Percentiles rank a stretch among this genome's conserved stretches.
Evolutionary conservation across 2,329 filamentous ascomycete genomes (phyloP).

Genomic region (Phialocephala subalpina): DNA sequence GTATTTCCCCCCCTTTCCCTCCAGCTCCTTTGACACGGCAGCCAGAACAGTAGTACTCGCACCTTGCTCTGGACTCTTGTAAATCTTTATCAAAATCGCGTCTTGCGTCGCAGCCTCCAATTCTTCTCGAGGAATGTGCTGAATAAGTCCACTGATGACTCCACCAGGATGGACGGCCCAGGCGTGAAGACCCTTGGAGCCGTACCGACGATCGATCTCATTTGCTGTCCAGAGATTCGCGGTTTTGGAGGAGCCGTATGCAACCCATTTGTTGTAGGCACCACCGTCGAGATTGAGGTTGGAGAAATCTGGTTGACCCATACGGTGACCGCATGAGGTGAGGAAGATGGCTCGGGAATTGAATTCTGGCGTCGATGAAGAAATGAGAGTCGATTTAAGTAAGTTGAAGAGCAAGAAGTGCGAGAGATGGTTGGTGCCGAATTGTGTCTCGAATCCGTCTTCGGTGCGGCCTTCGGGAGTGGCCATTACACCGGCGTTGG

Average conservation of each 20-base stretch:
- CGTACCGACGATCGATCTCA: conserved; percentile 55
- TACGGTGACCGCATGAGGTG: conserved; percentile 52
- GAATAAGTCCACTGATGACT: conserved; percentile 41
- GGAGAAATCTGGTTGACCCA: conserved; percentile 50
- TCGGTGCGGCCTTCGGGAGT: conserved; percentile 43
- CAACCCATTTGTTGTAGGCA: conserved; percentile 46
- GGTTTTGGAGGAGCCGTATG: conserved; percentile 54
- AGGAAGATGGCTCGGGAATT: conserved; percentile 56
- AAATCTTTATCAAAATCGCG: conserved; percentile 45
- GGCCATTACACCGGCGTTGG: conserved; percentile 36
- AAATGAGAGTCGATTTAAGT: conserved; percentile 52
- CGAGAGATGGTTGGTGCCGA: conserved; percentile 60
- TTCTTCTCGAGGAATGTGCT: conserved; percentile 43
- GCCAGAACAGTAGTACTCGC: conserved; percentile 53
- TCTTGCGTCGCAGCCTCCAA: neutral
- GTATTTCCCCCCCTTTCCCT: conserved; percentile 43
- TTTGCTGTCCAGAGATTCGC: conserved; percentile 57
- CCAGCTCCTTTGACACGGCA: conserved; percentile 33
- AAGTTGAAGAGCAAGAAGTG: conserved; percentile 63
- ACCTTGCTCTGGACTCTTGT: conserved; percentile 45
- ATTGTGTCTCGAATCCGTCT: conserved; percentile 59
- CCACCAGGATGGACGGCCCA: conserved; percentile 53
- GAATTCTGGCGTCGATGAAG: conserved; percentile 48
- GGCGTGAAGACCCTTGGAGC: conserved; percentile 48
- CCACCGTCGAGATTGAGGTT: conserved; percentile 32